phyloP scores from a whole-genome alignment of 2,329 filamentous ascomycete species.

The Xylaria sp. region DNA sequence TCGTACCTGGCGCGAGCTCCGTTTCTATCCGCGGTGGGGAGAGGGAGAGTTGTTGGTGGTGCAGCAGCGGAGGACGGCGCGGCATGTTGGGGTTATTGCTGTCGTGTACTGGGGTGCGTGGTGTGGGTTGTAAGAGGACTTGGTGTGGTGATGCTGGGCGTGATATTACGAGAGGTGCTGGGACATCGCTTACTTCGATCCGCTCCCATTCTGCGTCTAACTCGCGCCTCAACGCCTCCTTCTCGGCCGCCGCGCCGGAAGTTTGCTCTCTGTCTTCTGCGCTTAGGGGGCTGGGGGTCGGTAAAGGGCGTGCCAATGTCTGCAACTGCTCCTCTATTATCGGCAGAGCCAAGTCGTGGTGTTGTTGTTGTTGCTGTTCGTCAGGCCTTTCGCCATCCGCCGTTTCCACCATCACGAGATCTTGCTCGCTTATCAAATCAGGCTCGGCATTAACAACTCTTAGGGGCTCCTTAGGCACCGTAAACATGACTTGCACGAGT shows the following conservation, averaged over 20 bases:
- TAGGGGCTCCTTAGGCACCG: slow-evolving; percentile 83
- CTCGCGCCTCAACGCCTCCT: slow-evolving; percentile 33
- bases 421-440: slow-evolving; percentile 50
- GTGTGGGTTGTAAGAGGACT: neutral
- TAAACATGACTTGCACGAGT: slow-evolving; percentile 87
- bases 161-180: slow-evolving; percentile 16
- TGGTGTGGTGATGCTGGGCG: slow-evolving; percentile 12
- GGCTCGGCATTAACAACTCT: slow-evolving; percentile 86
- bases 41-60: neutral
- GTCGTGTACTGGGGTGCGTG: neutral
- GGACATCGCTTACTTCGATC: slow-evolving; percentile 14
- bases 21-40: neutral
- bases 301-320: neutral
- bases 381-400: slow-evolving; percentile 7
- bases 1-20: neutral
- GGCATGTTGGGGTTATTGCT: too few relatives aligned
- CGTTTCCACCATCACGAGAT: slow-evolving; percentile 52
- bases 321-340: neutral
- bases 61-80: slow-evolving; percentile 4
- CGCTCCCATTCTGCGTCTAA: slow-evolving; percentile 35
- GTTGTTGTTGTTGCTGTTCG: neutral
- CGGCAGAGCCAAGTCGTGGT: neutral
- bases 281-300: slow-evolving; percentile 21
- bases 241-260: slow-evolving; percentile 9
- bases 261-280: slow-evolving; percentile 24